Conservation (phyloP, 208 protist species). For the Wallacemonas collosoma region DNA sequence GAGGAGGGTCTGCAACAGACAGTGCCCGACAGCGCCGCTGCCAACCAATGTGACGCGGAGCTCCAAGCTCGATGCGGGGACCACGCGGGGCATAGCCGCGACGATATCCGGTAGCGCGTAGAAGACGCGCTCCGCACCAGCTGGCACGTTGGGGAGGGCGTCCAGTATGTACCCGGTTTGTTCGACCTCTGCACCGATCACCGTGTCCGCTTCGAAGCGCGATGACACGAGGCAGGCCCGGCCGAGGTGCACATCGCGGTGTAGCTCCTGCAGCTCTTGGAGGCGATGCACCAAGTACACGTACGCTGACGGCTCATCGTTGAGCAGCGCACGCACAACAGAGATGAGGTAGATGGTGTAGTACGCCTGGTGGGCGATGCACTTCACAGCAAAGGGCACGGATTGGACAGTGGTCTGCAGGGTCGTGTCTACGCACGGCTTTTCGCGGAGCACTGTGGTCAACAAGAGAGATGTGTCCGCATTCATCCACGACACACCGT, state of each 20-base stretch:
- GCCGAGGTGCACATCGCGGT: slow-evolving; percentile 13
- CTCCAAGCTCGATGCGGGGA: slow-evolving; percentile 45
- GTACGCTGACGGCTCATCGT: slow-evolving; percentile 54
- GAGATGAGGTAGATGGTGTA: slow-evolving; percentile 60
- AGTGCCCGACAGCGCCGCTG: slow-evolving; percentile 56
- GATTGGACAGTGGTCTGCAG: slow-evolving; percentile 43
- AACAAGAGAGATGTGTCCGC: slow-evolving; percentile 51
- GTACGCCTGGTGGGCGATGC: slow-evolving; percentile 63
- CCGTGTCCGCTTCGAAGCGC: not conserved
- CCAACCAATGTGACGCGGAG: slow-evolving; percentile 61
- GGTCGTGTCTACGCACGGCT: slow-evolving; percentile 55
- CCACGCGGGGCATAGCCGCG: slow-evolving; percentile 19
- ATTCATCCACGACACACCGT: slow-evolving; percentile 25
- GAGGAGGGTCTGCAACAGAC: slow-evolving; percentile 27
- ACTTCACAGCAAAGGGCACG: slow-evolving; percentile 54
- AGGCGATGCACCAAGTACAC: slow-evolving; percentile 41
- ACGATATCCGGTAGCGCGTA: slow-evolving; percentile 5
- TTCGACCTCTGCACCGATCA: slow-evolving; percentile 1
- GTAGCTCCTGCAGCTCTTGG: slow-evolving; percentile 31
- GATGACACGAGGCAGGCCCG: not conserved
- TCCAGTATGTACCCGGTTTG: not conserved
- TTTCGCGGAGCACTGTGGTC: slow-evolving; percentile 45
- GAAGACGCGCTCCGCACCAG: slow-evolving; percentile 5
- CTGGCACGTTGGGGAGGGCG: not conserved
- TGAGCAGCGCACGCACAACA: slow-evolving; percentile 48